These are phyloP conservation scores for Tetrapisispora iriomotensis DNA, from an alignment of 805 yeast genomes.

Conservation along the genomic window DNA sequence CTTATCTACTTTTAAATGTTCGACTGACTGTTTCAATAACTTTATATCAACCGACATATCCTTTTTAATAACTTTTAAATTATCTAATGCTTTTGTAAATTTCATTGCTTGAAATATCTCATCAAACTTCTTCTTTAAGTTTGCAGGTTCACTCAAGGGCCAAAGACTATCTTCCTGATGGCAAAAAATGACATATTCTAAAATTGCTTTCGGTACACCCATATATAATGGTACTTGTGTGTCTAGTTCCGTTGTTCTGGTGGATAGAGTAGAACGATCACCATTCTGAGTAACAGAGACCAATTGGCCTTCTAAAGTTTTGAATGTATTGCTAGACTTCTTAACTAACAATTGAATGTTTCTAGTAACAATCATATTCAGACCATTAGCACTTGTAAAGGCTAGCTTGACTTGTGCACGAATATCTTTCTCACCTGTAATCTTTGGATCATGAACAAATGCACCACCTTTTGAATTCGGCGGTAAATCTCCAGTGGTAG, in stretches of 20 bases:
- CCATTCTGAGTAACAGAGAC: slow-evolving; percentile 51
- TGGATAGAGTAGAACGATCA: slow-evolving; percentile 62
- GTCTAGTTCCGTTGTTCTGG: slow-evolving; percentile 79
- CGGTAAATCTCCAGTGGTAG: slow-evolving; percentile 92
- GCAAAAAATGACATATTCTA: slow-evolving; percentile 90
- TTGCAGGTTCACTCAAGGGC: slow-evolving; percentile 91
- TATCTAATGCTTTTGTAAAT: slow-evolving; percentile 82
- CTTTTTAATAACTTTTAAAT: slow-evolving; percentile 63
- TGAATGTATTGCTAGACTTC: slow-evolving; percentile 59
- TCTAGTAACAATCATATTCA: slow-evolving; percentile 77
- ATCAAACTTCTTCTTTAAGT: slow-evolving; percentile 83
- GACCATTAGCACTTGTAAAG: slow-evolving; percentile 61
- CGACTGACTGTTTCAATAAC: slow-evolving; percentile 66
- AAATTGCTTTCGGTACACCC: slow-evolving; percentile 80
- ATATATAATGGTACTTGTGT: slow-evolving; percentile 67
- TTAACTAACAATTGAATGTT: slow-evolving; percentile 67
- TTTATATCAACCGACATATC: slow-evolving; percentile 69
- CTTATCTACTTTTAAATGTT: slow-evolving; percentile 63
- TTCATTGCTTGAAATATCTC: slow-evolving; percentile 94
- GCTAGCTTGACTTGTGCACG: slow-evolving; percentile 87
- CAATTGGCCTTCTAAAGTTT: slow-evolving; percentile 85
- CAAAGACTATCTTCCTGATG: slow-evolving; percentile 96
- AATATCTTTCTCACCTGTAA: slow-evolving; percentile 65
- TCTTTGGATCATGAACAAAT: slow-evolving; percentile 84
- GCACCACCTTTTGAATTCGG: slow-evolving; percentile 96